Evolutionary conservation across 768 basidiomycete species (phyloP).

Genomic region (Tulasnella sp.): DNA sequence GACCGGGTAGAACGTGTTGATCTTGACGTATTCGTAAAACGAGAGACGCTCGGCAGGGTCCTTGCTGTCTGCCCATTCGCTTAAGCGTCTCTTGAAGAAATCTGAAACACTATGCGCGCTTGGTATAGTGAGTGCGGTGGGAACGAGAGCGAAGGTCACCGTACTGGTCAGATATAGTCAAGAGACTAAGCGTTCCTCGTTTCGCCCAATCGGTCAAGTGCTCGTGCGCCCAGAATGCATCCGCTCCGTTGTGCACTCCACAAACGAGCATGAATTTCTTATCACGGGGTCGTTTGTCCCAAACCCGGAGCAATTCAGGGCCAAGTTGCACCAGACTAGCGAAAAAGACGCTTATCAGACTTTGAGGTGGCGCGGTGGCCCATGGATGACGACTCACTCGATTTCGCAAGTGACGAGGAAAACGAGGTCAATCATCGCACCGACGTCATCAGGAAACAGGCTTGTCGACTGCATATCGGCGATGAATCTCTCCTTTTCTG

Average conservation of each 20-base stretch:
- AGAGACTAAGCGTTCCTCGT: background rate
- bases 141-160: background rate
- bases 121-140: background rate
- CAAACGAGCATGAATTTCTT: background rate
- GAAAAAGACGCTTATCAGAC: background rate
- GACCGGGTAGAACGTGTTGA: too few relatives aligned
- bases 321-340: background rate
- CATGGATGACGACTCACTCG: background rate
- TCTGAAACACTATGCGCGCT: background rate
- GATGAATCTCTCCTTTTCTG: background rate
- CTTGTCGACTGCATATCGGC: background rate
- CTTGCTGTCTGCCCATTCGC: too few relatives aligned
- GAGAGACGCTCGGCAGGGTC: too few relatives aligned
- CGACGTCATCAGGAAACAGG: background rate
- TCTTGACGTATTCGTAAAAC: too few relatives aligned
- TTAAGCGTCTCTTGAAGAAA: background rate
- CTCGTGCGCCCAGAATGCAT: background rate
- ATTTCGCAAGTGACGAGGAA: background rate
- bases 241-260: background rate
- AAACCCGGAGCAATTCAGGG: background rate
- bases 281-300: background rate
- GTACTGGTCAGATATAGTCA: background rate
- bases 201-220: background rate
- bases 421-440: background rate
- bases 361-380: background rate